phyloP scores from a whole-genome alignment of 768 basidiomycete species.

The Kondoa malvinella region DNA sequence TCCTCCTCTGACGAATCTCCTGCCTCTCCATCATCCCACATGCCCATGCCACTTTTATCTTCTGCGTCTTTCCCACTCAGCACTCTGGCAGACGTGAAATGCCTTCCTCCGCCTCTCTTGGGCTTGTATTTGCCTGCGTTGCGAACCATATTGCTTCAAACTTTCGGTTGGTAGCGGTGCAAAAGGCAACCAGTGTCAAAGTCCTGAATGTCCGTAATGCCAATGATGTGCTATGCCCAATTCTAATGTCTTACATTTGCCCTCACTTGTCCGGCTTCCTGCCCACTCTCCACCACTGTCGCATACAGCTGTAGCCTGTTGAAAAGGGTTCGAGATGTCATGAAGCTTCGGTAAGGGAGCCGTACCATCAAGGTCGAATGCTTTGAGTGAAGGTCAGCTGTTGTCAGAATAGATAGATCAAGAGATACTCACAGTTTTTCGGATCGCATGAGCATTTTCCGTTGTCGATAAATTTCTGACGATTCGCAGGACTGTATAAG shows the following conservation, averaged over 20 bases:
- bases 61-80: background rate
- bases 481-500: constrained; percentile 41
- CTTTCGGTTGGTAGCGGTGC: background rate
- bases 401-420: no score
- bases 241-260: no score
- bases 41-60: background rate
- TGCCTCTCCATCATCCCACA: background rate
- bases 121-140: background rate
- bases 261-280: background rate
- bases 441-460: constrained; percentile 22
- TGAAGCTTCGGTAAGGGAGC: background rate
- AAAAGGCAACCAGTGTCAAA: background rate
- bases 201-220: background rate
- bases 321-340: background rate
- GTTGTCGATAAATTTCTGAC: constrained; percentile 3
- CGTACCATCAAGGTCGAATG: background rate
- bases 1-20: background rate
- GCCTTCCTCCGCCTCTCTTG: background rate
- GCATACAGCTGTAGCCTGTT: background rate
- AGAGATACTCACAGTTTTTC: constrained; percentile 3
- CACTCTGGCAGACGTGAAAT: background rate
- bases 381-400: background rate
- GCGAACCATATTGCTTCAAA: background rate
- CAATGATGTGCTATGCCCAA: no score
- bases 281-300: background rate